Conservation (phyloP, 495 filamentous ascomycete species). For the Trichocladium antarcticum region DNA sequence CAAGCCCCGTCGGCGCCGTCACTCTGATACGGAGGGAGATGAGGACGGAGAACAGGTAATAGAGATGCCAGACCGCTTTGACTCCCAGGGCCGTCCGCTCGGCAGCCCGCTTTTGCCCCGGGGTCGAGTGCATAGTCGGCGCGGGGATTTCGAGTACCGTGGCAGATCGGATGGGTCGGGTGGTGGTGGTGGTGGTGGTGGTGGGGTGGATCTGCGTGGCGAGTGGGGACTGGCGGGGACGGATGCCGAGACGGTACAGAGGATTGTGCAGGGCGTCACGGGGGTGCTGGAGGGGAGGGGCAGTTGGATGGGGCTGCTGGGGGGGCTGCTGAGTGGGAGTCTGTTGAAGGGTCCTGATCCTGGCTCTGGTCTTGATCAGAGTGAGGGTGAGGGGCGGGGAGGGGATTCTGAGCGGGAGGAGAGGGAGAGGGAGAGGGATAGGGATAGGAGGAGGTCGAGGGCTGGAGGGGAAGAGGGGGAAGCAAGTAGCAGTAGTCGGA, state of each 20-base stretch:
- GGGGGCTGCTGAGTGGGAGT: conserved; percentile 19
- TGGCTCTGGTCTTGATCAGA: not conserved
- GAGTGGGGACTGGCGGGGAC: conserved; percentile 25
- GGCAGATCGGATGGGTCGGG: not conserved
- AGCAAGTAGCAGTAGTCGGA: not conserved
- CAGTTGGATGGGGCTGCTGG: conserved; percentile 21
- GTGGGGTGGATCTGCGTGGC: conserved; percentile 14
- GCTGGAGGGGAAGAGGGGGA: not conserved
- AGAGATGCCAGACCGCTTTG: conserved; percentile 53
- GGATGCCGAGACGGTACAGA: conserved; percentile 24
- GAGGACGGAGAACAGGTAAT: conserved; percentile 28
- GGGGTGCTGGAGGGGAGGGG: conserved; percentile 25
- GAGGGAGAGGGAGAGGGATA: not conserved
- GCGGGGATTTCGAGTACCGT: conserved; percentile 25
- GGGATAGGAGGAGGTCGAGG: not conserved
- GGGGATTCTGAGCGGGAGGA: conserved; percentile 1
- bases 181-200: not conserved
- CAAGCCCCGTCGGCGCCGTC: conserved; percentile 10
- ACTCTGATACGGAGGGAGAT: conserved; percentile 15
- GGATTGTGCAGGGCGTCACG: conserved; percentile 24
- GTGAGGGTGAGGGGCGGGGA: not conserved
- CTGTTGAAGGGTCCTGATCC: conserved; percentile 14
- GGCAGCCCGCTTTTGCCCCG: conserved; percentile 4
- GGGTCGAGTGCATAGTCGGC: conserved; percentile 8
- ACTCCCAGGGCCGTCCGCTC: conserved; percentile 45